phyloP scores from a whole-genome alignment of 176 grass and related monocot genomes.

The Zoysia japonica region DNA sequence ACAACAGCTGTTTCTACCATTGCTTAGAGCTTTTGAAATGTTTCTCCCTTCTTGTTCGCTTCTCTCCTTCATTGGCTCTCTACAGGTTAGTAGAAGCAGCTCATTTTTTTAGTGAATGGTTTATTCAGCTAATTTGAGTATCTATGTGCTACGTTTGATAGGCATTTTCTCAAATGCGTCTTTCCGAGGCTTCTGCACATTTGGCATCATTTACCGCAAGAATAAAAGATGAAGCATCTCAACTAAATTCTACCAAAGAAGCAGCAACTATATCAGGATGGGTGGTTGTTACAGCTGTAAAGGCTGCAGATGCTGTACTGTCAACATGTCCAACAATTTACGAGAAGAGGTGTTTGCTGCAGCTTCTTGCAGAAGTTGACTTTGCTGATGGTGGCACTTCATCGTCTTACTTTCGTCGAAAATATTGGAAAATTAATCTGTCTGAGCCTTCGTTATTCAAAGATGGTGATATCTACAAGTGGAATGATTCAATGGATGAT shows the following conservation, averaged over 20 bases:
- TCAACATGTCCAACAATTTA: slow-evolving; percentile 85
- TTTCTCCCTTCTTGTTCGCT: slow-evolving; percentile 90
- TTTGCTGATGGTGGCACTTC: slow-evolving; percentile 88
- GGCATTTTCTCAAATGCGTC: slow-evolving; percentile 98
- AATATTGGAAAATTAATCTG: slow-evolving; percentile 92
- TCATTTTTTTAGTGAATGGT: slow-evolving; percentile 22
- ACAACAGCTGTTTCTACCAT: slow-evolving; percentile 82
- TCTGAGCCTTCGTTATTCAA: slow-evolving; percentile 68
- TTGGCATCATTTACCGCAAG: slow-evolving; percentile 75
- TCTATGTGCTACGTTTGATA: slow-evolving; percentile 45
- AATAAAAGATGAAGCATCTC: slow-evolving; percentile 76
- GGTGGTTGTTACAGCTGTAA: slow-evolving; percentile 78
- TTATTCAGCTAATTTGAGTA: slow-evolving; percentile 36
- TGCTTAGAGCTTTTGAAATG: slow-evolving; percentile 92
- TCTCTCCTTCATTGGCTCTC: slow-evolving; percentile 80
- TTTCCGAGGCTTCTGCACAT: slow-evolving; percentile 81
- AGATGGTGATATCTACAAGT: slow-evolving; percentile 60
- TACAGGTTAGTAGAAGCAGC: slow-evolving; percentile 68
- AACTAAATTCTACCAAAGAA: slow-evolving; percentile 54
- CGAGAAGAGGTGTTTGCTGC: slow-evolving; percentile 80
- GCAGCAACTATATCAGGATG: slow-evolving; percentile 64
- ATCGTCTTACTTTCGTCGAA: slow-evolving; percentile 69
- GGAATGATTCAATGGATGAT: slow-evolving; percentile 84
- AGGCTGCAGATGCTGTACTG: slow-evolving; percentile 83
- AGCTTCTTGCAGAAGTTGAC: slow-evolving; percentile 83